Evolutionary conservation across 192 early-diverging fungal species (phyloP), one percentile per base, ranked within the genome.

Genomic region (Gonapodya prolifera): DNA sequence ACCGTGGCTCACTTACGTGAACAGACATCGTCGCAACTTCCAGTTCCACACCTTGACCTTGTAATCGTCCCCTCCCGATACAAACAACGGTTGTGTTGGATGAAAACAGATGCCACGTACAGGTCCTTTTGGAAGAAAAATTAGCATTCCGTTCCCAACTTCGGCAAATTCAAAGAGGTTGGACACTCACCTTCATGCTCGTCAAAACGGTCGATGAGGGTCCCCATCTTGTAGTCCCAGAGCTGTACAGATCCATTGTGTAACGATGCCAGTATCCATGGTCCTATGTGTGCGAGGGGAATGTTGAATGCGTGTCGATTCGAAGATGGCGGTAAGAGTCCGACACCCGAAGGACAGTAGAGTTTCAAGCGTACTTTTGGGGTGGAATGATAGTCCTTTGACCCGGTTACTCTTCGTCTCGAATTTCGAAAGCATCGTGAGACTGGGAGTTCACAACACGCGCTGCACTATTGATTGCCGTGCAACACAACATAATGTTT

Each of bases 1-100:
- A n/a, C n/a, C n/a, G n/a, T n/a, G n/a, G n/a, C n/a, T n/a, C n/a
- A 61, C 45, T 23, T 61, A 61, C 45, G 98, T 98, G 78, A 97
- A 99, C 33, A 95, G 86, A 81, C 96, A 99, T 79, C 95, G 92
- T 18, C 95, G 89, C 70, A 92, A 94, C 84, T 98, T 98, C 89
- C 97, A 94, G 87, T 98, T 98, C 98, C 98, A 99, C 23, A 99
- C 95, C 84, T 97, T 97, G 81, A 99, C 95, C 84, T 98, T 99
- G 89, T 98, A 97, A 84, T 99, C 98, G 81, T 99, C 98, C 76
- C 95, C 98, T 34, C 95, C 96, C 34, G 96, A 96, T 1, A 97
- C 98, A 83, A 99, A 99, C 13, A 99, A 85, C 33, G 96, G 95
- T 81, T 98, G 96, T 0, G 94, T 93, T 1, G 91, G 92, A 77